A percentile compares a stretch with the other conserved stretches of the same genome.
Conservation (phyloP, 345 rosid species). For the Lepidium aucheri region DNA sequence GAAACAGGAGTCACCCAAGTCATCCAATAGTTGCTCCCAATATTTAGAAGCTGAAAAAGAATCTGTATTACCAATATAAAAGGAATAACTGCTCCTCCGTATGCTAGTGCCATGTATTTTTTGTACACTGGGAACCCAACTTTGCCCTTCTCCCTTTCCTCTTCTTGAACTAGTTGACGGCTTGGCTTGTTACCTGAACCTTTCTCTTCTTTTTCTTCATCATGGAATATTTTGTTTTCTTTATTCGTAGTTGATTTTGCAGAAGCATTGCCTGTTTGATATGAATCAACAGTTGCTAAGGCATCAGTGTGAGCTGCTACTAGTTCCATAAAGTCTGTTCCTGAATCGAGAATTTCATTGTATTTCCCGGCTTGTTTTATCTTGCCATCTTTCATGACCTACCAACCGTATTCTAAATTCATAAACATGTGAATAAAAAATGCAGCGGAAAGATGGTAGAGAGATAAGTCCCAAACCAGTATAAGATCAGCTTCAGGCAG, state of each 20-base stretch:
- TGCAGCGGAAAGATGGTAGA: background rate
- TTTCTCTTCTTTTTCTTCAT: constrained; percentile 34
- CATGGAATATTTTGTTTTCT: constrained; percentile 17
- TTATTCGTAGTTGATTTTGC: constrained; percentile 7
- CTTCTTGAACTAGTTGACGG: constrained; percentile 79
- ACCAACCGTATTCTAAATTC: constrained; percentile 3
- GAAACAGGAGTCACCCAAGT: constrained; percentile 63
- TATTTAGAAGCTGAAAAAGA: constrained; percentile 49
- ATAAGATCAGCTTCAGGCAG: constrained; percentile 60
- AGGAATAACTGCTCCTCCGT: constrained; percentile 63
- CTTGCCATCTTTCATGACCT: constrained; percentile 85
- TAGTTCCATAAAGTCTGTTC: constrained; percentile 68
- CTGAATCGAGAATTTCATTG: constrained; percentile 46
- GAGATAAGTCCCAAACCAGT: constrained; percentile 33
- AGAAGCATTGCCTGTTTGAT: constrained; percentile 25
- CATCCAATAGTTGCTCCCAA: constrained; percentile 81
- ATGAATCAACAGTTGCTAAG: constrained; percentile 40
- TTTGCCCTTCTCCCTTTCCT: constrained; percentile 80
- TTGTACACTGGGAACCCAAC: constrained; percentile 66
- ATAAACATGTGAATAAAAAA: background rate
- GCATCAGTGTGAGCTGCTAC: constrained; percentile 71
- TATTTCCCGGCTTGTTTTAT: constrained; percentile 69
- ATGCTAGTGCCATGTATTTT: constrained; percentile 55
- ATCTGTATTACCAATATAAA: constrained; percentile 47
- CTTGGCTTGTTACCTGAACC: constrained; percentile 28